These are phyloP conservation scores for Kluyveromyces lactis DNA, from an alignment of 805 yeast species.

Conservation along the genomic window DNA sequence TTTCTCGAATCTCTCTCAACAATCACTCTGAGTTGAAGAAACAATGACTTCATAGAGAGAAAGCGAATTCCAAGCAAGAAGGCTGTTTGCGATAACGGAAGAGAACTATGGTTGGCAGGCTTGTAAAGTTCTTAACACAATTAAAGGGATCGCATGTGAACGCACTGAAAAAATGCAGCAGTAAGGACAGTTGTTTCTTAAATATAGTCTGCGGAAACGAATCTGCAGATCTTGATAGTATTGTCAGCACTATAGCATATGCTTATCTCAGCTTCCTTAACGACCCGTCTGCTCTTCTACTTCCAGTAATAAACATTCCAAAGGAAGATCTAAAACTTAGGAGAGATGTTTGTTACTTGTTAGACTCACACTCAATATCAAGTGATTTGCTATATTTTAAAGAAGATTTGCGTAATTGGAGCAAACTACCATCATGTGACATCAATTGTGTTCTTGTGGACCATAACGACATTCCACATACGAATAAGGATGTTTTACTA, in stretches of 20 bases:
- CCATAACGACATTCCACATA: constrained; percentile 64
- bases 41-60: too few species aligned
- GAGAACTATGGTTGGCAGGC: too few species aligned
- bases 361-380: constrained; percentile 40
- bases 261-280: constrained; percentile 45
- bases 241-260: constrained; percentile 64
- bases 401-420: constrained; percentile 49
- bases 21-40: too few species aligned
- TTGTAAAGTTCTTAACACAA: too few species aligned
- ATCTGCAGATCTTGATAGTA: constrained; percentile 85
- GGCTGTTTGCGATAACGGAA: too few species aligned
- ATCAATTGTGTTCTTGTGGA: constrained; percentile 63
- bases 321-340: constrained; percentile 57
- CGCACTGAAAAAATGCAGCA: too few species aligned
- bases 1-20: too few species aligned
- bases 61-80: too few species aligned
- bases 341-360: constrained; percentile 56
- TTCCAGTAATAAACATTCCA: constrained; percentile 76
- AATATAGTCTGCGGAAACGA: constrained; percentile 55
- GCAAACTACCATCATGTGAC: constrained; percentile 8
- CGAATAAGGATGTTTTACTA: constrained; percentile 23
- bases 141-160: too few species aligned
- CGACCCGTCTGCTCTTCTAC: constrained; percentile 28
- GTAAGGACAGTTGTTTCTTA: neutral
- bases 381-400: constrained; percentile 46